phyloP scores from a whole-genome alignment of 129 eudicot species.

The Pulicaria dysenterica region DNA sequence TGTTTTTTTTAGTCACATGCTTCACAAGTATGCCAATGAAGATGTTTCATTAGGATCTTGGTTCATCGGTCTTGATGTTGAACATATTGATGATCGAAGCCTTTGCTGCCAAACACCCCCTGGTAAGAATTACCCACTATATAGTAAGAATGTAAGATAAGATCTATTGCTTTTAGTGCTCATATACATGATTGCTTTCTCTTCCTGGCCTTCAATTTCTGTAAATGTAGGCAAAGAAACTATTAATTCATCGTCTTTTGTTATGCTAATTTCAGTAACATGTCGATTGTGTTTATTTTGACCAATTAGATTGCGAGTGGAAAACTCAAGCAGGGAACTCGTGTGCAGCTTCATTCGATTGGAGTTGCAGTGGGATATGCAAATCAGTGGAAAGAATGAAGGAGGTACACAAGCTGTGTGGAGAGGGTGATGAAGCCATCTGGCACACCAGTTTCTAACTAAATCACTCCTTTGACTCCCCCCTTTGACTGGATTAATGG shows the following conservation, averaged over 20 bases:
- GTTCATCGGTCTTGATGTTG: slow-evolving; percentile 91
- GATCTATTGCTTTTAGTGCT: slow-evolving; percentile 18
- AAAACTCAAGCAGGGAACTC: slow-evolving; percentile 76
- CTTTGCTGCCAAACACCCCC: slow-evolving; percentile 85
- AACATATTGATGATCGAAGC: slow-evolving; percentile 86
- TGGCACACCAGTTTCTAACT: slow-evolving; percentile 68
- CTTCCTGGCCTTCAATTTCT: neutral
- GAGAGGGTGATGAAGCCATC: slow-evolving; percentile 74
- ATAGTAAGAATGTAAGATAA: neutral
- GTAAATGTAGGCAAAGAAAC: neutral
- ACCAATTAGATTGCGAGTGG: slow-evolving; percentile 67
- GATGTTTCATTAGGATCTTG: slow-evolving; percentile 92
- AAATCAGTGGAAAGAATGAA: slow-evolving; percentile 75
- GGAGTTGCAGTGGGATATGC: slow-evolving; percentile 93
- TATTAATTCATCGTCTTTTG: slow-evolving; percentile 8
- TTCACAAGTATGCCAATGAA: slow-evolving; percentile 86
- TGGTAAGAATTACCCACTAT: slow-evolving; percentile 40
- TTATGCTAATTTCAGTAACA: slow-evolving; percentile 13
- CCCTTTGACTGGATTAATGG: slow-evolving; percentile 14
- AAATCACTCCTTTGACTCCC: neutral
- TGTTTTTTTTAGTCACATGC: slow-evolving; percentile 50
- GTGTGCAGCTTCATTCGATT: slow-evolving; percentile 88
- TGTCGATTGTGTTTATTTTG: slow-evolving; percentile 18
- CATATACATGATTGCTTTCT: slow-evolving; percentile 19
- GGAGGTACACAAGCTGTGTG: slow-evolving; percentile 66